phyloP scores from a whole-genome alignment of 768 basidiomycete genomes.

The Aureoboletus auriporus region DNA sequence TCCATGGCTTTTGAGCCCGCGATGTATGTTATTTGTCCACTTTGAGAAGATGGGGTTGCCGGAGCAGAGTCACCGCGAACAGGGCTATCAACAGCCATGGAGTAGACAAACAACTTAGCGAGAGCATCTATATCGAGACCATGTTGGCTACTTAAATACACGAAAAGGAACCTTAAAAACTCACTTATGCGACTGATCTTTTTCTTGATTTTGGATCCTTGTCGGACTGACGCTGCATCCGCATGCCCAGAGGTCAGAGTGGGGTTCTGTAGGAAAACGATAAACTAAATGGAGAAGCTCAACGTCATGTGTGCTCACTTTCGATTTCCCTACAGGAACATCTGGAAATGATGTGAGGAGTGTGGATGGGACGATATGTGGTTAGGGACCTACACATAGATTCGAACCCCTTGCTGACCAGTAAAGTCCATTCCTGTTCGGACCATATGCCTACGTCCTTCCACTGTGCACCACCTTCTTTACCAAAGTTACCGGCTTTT shows the following conservation, averaged over 20 bases:
- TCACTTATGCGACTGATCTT: slow-evolving; percentile 58
- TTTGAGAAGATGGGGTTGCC: slow-evolving; percentile 65
- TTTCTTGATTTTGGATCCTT: slow-evolving; percentile 66
- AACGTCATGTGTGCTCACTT: slow-evolving; percentile 38
- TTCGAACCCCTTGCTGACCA: slow-evolving; percentile 78
- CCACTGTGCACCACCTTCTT: slow-evolving; percentile 57
- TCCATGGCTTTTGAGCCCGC: slow-evolving; percentile 88
- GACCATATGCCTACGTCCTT: slow-evolving; percentile 90
- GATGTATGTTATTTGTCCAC: slow-evolving; percentile 51
- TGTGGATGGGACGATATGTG: slow-evolving; percentile 28
- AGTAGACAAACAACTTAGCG: slow-evolving; percentile 84
- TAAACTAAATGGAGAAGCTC: neutral
- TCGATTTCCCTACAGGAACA: slow-evolving; percentile 56
- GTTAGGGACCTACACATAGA: slow-evolving; percentile 59
- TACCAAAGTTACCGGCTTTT: slow-evolving; percentile 46
- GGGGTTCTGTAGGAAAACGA: slow-evolving; percentile 42
- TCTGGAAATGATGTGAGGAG: slow-evolving; percentile 26
- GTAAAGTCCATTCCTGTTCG: slow-evolving; percentile 74
- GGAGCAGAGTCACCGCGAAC: slow-evolving; percentile 42
- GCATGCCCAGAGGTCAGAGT: slow-evolving; percentile 68
- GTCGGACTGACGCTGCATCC: slow-evolving; percentile 54
- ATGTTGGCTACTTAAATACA: neutral
- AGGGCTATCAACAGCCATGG: slow-evolving; percentile 79
- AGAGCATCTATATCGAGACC: slow-evolving; percentile 52
- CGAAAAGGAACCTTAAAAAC: neutral